Evolutionary conservation across 2,329 filamentous ascomycete species (phyloP), one percentile per base, ranked within the genome.

Genomic region (Paracoccidioides brasiliensis): DNA sequence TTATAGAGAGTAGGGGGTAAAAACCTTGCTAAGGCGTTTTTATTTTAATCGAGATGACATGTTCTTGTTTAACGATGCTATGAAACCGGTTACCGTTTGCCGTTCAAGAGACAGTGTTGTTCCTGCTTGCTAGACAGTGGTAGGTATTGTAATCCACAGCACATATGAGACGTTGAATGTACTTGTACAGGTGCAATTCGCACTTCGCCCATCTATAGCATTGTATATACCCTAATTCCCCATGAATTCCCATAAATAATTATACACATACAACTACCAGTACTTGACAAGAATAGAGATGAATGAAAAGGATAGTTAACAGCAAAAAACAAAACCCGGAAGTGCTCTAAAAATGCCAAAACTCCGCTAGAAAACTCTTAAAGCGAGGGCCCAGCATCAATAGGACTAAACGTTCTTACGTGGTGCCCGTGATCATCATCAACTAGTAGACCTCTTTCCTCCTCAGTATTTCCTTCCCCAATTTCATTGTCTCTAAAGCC

Each of bases 401-500:
- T 14, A 10, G 55, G 55, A 52, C 49, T 54, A 40, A 57, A 54
- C 33, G 54, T 48, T 1, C 33, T 52, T n/a, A 53, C 32, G 43
- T 56, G 41, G 30, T 44, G 12, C n/a, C 50, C 30, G 49, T 49
- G 33, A 15, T 62, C 59, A 43, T 68, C 68, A 54, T 70, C 66
- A 49, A 59, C 60, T 44, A 65, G 64, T n/a, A 73, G 65, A n/a
- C 73, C 60, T 14, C 70, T 69, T 44, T 68, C 63, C 40, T 68
- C 69, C 40, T 66, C 66, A 5, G 56, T 58, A 48, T 65, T 57
- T 12, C 54, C 58, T 38, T 66, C 63, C 37, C 62, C 57, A 45
- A 66, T 66, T 4, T 63, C 56, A 45, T 60, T 61, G 5, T 64
- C 63, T 45, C 62, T 64, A 22, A 69, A 59, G n/a, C 61, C 64